Evolutionary conservation across 768 basidiomycete species (phyloP).

Genomic region (Lactifluus hygrophoroides): DNA sequence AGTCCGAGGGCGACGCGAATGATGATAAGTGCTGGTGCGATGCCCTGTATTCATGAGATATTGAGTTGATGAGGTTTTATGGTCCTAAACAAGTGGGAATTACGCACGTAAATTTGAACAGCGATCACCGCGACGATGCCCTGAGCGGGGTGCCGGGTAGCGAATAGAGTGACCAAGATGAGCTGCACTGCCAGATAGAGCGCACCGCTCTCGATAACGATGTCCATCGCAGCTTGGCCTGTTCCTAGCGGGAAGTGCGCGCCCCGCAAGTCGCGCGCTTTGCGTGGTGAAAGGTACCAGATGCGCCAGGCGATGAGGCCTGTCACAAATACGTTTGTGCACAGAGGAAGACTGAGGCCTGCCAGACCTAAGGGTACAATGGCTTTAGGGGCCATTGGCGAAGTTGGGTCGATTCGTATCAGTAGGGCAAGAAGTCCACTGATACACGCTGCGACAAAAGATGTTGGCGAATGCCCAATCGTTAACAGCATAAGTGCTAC

Average conservation of each 20-base stretch:
- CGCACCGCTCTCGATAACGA: conserved; percentile 34
- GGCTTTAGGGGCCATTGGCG: neutral
- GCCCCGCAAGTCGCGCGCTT: conserved; percentile 10
- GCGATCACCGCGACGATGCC: conserved; percentile 31
- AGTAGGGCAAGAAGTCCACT: neutral
- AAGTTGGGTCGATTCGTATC: neutral
- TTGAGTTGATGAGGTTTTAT: neutral
- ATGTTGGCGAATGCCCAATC: neutral
- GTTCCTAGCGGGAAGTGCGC: neutral
- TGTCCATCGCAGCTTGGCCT: conserved; percentile 23
- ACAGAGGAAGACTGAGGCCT: conserved; percentile 32
- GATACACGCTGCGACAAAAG: neutral
- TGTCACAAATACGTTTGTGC: conserved; percentile 36
- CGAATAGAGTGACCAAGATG: conserved; percentile 34
- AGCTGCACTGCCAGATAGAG: conserved; percentile 35
- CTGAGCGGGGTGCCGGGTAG: conserved; percentile 29
- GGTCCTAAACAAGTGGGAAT: neutral
- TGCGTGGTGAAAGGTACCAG: conserved; percentile 23
- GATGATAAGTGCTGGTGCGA: conserved; percentile 7
- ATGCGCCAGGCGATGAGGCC: conserved; percentile 34
- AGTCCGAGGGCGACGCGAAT: conserved; percentile 10
- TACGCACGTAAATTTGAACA: conserved; percentile 34
- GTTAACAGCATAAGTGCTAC: neutral
- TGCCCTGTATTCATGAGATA: neutral
- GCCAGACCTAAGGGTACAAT: conserved; percentile 30